A percentile compares a stretch with the other conserved stretches of the same genome.
Conservation (phyloP, 768 basidiomycete species). For the Harrya chromipes region DNA sequence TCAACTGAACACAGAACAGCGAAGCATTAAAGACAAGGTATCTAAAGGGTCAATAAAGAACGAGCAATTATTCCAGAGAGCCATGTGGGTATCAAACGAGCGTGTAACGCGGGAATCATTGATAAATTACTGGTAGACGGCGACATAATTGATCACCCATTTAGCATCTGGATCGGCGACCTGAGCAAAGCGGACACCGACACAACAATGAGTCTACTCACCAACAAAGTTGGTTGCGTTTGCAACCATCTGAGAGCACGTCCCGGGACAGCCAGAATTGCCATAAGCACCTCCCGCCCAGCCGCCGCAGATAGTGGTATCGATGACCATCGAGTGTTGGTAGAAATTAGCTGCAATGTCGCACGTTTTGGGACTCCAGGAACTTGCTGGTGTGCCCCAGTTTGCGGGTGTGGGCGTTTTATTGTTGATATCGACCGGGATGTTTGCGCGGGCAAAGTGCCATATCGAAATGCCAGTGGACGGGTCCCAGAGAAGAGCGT, state of each 20-base stretch:
- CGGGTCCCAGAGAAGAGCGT: constrained; percentile 51
- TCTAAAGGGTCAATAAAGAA: neutral
- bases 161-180: constrained; percentile 40
- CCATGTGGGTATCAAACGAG: too few relatives aligned
- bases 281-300: constrained; percentile 28
- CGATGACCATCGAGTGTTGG: constrained; percentile 47
- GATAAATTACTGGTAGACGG: constrained; percentile 42
- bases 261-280: constrained; percentile 38
- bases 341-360: constrained; percentile 49
- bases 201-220: constrained; percentile 20
- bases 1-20: constrained; percentile 11
- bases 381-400: constrained; percentile 54
- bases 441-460: constrained; percentile 50
- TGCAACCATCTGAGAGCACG: constrained; percentile 46
- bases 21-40: neutral
- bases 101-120: neutral
- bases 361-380: constrained; percentile 48
- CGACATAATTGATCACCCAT: constrained; percentile 57
- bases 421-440: constrained; percentile 50
- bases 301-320: constrained; percentile 34
- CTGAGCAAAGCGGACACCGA: neutral
- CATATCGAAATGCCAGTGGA: constrained; percentile 49
- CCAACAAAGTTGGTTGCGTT: constrained; percentile 54
- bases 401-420: constrained; percentile 43
- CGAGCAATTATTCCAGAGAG: neutral